phyloP scores from a whole-genome alignment of 2,329 filamentous ascomycete species.

The Colletotrichum godetiae region DNA sequence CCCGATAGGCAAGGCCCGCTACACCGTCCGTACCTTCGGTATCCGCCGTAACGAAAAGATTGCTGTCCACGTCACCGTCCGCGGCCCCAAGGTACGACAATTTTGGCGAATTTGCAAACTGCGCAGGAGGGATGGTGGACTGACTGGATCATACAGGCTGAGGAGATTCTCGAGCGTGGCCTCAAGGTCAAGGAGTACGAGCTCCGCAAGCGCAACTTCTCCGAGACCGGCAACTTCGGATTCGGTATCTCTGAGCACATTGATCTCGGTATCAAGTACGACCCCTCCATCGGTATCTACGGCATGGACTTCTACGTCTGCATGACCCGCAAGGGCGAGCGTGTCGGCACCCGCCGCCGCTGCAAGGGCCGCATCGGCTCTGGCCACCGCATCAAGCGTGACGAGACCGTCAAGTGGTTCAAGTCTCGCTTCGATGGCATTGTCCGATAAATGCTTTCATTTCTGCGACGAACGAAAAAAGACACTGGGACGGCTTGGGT shows the following conservation, averaged over 20 bases:
- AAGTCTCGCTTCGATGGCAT: slow-evolving; percentile 94
- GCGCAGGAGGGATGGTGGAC: background rate
- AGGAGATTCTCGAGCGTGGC: slow-evolving; percentile 99
- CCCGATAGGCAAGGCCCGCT: slow-evolving; percentile 91
- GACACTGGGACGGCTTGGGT: slow-evolving; percentile 36
- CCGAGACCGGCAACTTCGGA: slow-evolving; percentile 99
- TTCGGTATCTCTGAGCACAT: slow-evolving; percentile 99
- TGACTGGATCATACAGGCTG: slow-evolving; percentile 67
- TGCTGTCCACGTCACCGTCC: slow-evolving; percentile 98
- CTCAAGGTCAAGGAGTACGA: slow-evolving; percentile 99
- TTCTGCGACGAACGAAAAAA: slow-evolving; percentile 27
- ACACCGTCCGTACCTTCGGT: slow-evolving; percentile 99
- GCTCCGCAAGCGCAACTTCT: slow-evolving; percentile 99
- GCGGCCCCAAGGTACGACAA: slow-evolving; percentile 78
- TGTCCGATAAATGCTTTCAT: slow-evolving; percentile 81
- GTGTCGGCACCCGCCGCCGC: slow-evolving; percentile 94
- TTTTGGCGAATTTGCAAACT: slow-evolving; percentile 11
- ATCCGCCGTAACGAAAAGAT: slow-evolving; percentile 99
- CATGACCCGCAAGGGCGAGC: slow-evolving; percentile 99
- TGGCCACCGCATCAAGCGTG: slow-evolving; percentile 91
- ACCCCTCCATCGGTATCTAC: slow-evolving; percentile 98
- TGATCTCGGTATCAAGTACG: slow-evolving; percentile 99
- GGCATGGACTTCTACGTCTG: slow-evolving; percentile 99
- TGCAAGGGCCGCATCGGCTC: slow-evolving; percentile 87
- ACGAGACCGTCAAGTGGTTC: slow-evolving; percentile 98